Conservation (phyloP, 2,329 filamentous ascomycete species). For the Arthrobotrys iridis region DNA sequence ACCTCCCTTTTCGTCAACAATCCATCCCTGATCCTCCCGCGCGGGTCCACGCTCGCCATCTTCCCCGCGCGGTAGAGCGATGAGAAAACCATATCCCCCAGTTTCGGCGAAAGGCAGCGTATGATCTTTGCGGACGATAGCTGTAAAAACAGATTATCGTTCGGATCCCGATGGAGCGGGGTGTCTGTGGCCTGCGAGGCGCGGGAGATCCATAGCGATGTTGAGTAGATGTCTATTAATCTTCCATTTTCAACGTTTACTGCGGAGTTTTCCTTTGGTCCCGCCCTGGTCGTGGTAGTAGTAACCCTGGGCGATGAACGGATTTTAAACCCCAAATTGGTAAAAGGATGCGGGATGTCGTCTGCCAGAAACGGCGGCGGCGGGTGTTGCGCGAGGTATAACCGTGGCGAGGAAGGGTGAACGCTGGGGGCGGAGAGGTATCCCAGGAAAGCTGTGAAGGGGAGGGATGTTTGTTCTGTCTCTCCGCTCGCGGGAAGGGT, state of each 20-base stretch:
- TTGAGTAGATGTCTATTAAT: conserved; percentile 35
- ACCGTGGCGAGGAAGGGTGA: not conserved
- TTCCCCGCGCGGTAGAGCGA: conserved; percentile 61
- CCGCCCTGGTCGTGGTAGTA: not conserved
- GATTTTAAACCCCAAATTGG: conserved; percentile 22
- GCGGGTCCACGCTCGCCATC: conserved; percentile 59
- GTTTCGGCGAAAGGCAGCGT: conserved; percentile 73
- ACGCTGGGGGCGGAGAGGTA: conserved; percentile 11
- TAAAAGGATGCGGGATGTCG: conserved; percentile 29
- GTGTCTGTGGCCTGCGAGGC: conserved; percentile 69
- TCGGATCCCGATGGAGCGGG: conserved; percentile 89
- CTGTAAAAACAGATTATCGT: conserved; percentile 91
- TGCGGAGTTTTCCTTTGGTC: too few relatives aligned
- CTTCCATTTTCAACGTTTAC: not conserved
- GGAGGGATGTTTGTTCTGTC: not conserved
- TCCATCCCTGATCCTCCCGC: conserved; percentile 11
- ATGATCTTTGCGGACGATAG: conserved; percentile 77
- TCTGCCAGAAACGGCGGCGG: conserved; percentile 1
- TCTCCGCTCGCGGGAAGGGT: not conserved
- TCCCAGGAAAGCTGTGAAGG: conserved; percentile 3
- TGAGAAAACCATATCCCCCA: conserved; percentile 73
- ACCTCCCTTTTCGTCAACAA: conserved; percentile 49
- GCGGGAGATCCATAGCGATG: conserved; percentile 35
- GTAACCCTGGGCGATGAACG: conserved; percentile 4
- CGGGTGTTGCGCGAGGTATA: conserved; percentile 40